Conservation (phyloP, 108 stramenopile species). For the Fistulifera solaris region DNA sequence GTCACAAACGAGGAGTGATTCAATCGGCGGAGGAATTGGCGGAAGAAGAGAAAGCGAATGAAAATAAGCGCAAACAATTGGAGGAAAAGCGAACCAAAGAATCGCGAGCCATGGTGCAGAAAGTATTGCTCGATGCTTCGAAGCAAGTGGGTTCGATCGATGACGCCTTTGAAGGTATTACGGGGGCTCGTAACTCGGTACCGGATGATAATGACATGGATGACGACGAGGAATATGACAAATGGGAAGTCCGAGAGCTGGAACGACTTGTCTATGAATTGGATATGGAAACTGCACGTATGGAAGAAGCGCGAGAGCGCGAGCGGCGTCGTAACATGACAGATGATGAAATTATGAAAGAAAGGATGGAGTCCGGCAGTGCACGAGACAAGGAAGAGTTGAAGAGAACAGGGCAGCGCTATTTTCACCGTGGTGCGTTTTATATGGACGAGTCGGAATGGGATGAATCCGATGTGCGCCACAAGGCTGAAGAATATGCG, state of each 20-base stretch:
- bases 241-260: conserved; percentile 78
- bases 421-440: conserved; percentile 96
- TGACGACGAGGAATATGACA: conserved; percentile 39
- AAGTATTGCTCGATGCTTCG: conserved; percentile 5
- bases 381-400: conserved; percentile 47
- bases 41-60: conserved; percentile 40
- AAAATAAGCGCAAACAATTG: conserved; percentile 23
- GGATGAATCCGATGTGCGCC: conserved; percentile 80
- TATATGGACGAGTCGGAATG: conserved; percentile 95
- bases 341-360: conserved; percentile 77
- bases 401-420: conserved; percentile 59
- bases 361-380: conserved; percentile 60
- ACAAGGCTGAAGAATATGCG: conserved; percentile 70
- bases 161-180: conserved; percentile 11
- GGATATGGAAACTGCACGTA: conserved; percentile 38
- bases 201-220: conserved; percentile 42
- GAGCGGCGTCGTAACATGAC: conserved; percentile 76
- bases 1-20: conserved; percentile 51
- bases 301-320: conserved; percentile 49
- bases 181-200: conserved; percentile 12
- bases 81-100: conserved; percentile 44
- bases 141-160: not conserved
- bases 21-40: conserved; percentile 25
- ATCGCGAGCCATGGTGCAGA: conserved; percentile 71
- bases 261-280: conserved; percentile 41